Evolutionary conservation across 257 asterid species (phyloP), one percentile per base, ranked within the genome.

Genomic region (Solanum chmielewskii): DNA sequence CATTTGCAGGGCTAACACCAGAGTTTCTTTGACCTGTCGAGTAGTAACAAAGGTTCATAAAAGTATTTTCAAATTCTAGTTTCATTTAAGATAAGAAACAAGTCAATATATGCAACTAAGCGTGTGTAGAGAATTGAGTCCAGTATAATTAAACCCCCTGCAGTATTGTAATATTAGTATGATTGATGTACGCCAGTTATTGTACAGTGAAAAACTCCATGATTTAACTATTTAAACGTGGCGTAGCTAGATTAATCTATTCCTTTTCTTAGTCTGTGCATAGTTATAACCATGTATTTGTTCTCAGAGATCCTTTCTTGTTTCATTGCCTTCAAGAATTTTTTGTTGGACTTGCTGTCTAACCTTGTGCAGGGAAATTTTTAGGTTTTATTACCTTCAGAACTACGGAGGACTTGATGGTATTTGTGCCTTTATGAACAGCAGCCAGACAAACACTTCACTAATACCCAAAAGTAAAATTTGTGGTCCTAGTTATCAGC

Each of bases 21-120:
- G 99, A 92, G 89, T 96, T 90, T 97, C 99, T 76, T 94, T 97
- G 89, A 97, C 99, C 7, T 95, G 99, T 86, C 95, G 99, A 64
- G 85, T 90, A 37, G 98, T 97, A 86, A 90, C 90, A 8, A 95
- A 91, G 92, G 98, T 91, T 86, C 95, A 82, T 90, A 95, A 91
- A 85, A 91, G 91, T 86, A 88, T 94, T 31, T 91, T 95, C 85
- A 95, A 92, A 90, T 87, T 95, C 14, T 93, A 93, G 90, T 31
- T 39, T 80, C 84, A 1, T 80, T 0, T 66, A 35, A 27, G 44
- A 80, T 42, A 78, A 27, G 25, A 47, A 78, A 27, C 84, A 15
- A 45, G 27, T 78, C 42, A 45, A 27, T 35, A 45, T 41, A 78
- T 20, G 25, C 66, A 25, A 44, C 39, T 6, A 15, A 44, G 39